Conservation (phyloP, 192 early-diverging fungal species). For the Coemansia sp. region DNA sequence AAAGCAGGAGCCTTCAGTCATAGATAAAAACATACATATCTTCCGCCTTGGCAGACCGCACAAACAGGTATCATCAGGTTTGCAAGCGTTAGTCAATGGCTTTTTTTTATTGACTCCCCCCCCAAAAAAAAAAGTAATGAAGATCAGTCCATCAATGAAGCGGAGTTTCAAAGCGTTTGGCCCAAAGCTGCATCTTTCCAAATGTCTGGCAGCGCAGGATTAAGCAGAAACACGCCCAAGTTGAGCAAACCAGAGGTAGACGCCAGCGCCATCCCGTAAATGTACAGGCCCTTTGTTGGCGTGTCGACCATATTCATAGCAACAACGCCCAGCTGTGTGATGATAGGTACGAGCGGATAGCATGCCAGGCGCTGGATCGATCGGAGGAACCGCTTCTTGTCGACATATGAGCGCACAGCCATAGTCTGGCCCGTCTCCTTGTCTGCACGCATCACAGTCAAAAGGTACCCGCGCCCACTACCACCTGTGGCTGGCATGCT, state of each 20-base stretch:
- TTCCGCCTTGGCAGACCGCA: too few species aligned
- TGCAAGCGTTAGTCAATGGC: too few species aligned
- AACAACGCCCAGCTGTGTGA: slow-evolving; percentile 46
- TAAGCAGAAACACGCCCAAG: slow-evolving; percentile 45
- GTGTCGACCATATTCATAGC: slow-evolving; percentile 33
- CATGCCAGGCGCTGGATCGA: slow-evolving; percentile 43
- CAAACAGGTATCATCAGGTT: too few species aligned
- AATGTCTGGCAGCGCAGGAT: slow-evolving; percentile 51
- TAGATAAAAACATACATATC: too few species aligned
- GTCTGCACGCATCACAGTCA: slow-evolving; percentile 27
- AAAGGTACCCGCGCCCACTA: slow-evolving; percentile 26
- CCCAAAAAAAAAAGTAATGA: too few species aligned
- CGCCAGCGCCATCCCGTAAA: slow-evolving; percentile 39
- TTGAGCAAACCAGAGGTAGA: slow-evolving; percentile 37
- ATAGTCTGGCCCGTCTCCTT: slow-evolving; percentile 8
- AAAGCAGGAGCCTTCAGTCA: too few species aligned
- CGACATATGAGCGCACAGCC: slow-evolving; percentile 40
- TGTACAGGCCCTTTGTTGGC: slow-evolving; percentile 23
- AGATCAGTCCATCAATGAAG: too few species aligned
- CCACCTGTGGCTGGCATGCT: neutral
- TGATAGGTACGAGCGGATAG: slow-evolving; percentile 46
- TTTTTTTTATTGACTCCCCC: too few species aligned
- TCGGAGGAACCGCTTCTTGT: slow-evolving; percentile 35
- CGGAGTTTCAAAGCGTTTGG: slow-evolving; percentile 18
- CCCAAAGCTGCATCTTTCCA: slow-evolving; percentile 22